Percentiles rank a stretch among this genome's conserved stretches.
phyloP scores from a whole-genome alignment of 768 basidiomycete species.

The Rhodotorula toruloides region DNA sequence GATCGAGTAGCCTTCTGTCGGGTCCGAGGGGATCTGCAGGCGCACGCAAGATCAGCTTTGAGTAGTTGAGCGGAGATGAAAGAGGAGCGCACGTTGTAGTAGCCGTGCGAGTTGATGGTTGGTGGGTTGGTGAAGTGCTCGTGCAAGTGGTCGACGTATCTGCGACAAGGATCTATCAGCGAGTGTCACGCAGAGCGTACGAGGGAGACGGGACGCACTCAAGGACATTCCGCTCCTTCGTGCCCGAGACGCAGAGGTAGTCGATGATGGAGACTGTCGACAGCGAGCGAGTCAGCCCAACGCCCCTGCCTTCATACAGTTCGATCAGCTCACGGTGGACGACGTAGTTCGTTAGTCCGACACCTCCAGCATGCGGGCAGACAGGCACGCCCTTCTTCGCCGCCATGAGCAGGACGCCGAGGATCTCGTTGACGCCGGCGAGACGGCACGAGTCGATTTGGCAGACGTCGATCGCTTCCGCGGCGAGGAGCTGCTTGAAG shows the following conservation, averaged over 20 bases:
- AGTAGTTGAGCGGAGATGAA: not conserved
- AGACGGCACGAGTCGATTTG: slow-evolving; percentile 93
- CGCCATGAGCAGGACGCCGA: slow-evolving; percentile 81
- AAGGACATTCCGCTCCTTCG: slow-evolving; percentile 89
- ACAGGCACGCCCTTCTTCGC: slow-evolving; percentile 57
- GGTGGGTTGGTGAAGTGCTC: slow-evolving; percentile 87
- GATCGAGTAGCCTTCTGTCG: slow-evolving; percentile 56
- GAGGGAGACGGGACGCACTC: slow-evolving; percentile 48
- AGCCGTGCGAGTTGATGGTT: slow-evolving; percentile 74
- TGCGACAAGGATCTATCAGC: not conserved
- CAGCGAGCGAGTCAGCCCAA: slow-evolving; percentile 4
- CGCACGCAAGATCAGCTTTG: not conserved
- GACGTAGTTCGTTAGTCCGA: slow-evolving; percentile 87
- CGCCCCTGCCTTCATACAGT: not conserved
- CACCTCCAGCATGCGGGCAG: slow-evolving; percentile 91
- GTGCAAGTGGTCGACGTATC: slow-evolving; percentile 73
- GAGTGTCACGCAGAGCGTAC: too few relatives aligned
- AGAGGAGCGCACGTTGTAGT: slow-evolving; percentile 63
- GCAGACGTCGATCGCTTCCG: slow-evolving; percentile 84
- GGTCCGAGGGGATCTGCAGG: slow-evolving; percentile 21
- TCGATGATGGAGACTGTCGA: slow-evolving; percentile 67
- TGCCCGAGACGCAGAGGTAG: slow-evolving; percentile 83
- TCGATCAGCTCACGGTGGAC: slow-evolving; percentile 61
- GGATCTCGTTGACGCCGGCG: slow-evolving; percentile 84
- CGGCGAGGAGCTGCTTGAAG: slow-evolving; percentile 89